A percentile compares a stretch with the other conserved stretches of the same genome.
These are phyloP conservation scores for Fusarium pilosicola DNA, from an alignment of 2,329 filamentous ascomycete genomes.

Conservation along the genomic window DNA sequence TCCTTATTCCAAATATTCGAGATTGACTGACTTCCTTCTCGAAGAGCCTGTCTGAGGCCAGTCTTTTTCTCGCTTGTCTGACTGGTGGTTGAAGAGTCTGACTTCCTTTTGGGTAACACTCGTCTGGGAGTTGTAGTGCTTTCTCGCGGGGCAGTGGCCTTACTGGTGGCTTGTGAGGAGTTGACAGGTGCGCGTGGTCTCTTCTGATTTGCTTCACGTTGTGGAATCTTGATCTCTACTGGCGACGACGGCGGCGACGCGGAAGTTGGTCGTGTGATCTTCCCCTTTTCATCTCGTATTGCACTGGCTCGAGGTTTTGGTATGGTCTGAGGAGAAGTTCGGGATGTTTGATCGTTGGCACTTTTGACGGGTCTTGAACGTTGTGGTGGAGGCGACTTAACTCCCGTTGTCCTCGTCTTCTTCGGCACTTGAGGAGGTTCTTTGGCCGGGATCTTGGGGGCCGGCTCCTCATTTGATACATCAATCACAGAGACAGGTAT, in stretches of 20 bases:
- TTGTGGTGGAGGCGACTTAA: conserved; percentile 23
- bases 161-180: conserved; percentile 43
- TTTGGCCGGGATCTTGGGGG: conserved; percentile 5
- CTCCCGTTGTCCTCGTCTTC: conserved; percentile 4
- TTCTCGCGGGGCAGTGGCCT: conserved; percentile 38
- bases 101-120: conserved; percentile 38
- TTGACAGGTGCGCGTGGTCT: conserved; percentile 33
- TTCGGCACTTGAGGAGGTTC: conserved; percentile 22
- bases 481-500: conserved; percentile 43
- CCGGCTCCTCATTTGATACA: conserved; percentile 37
- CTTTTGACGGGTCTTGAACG: conserved; percentile 15
- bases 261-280: conserved; percentile 9
- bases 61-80: conserved; percentile 55
- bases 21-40: conserved; percentile 58
- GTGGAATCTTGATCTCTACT: conserved; percentile 11
- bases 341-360: conserved; percentile 8
- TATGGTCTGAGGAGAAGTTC: not conserved
- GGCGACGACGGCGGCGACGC: conserved; percentile 21
- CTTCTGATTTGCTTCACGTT: conserved; percentile 42
- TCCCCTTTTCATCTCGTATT: conserved; percentile 21
- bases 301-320: conserved; percentile 1
- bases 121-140: conserved; percentile 8
- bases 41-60: conserved; percentile 62
- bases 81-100: conserved; percentile 20
- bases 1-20: conserved; percentile 63